Evolutionary conservation across 441 rosid genomes (phyloP), one percentile per base, ranked within the genome.

Genomic region (Erodium chrysanthum): DNA sequence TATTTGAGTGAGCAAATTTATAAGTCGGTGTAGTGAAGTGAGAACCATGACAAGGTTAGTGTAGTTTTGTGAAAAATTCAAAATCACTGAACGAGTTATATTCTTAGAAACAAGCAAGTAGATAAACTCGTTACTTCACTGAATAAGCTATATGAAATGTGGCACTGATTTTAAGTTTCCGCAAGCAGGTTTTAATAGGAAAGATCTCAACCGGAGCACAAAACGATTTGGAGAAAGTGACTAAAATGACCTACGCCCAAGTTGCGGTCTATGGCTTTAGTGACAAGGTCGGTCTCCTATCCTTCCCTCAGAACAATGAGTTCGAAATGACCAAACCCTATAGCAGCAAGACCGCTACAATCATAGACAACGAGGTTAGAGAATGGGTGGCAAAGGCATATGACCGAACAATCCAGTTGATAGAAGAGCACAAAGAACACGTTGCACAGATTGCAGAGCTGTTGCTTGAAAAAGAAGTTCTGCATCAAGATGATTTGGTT

Each of bases 201-300:
- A 85, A 80, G 78, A 87, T 84, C 40, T 84, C 87, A 66, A 83
- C 84, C 0, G 88, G 90, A 46, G 90, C 90, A 12, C 85, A 83
- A 73, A 88, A 82, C 74, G 90, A 84, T 76, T 73, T 88, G 81
- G 85, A 81, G 84, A 83, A 88, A 71, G 87, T 85, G 66, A 85
- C 87, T 2, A 82, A 83, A 82, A 80, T 83, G 87, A 83, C 84
- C 0, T 84, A 83, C 61, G 88, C 86, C 62, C 87, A 83, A 70
- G 87, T 85, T 3, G 82, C 90, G 18, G 84, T 83, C 5, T 84
- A 83, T 73, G 89, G 91, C 58, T 88, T 88, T 66, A 86, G 89
- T 61, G 94, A 88, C 73, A 88, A 86, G 65, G 91, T 84, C 3
- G 93, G 90, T 40, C 90, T 88, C 67, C 83, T 85, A 50, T 88